These are phyloP conservation scores for Pyrenophora graminea DNA, from an alignment of 2,329 filamentous ascomycete species.

Conservation along the genomic window DNA sequence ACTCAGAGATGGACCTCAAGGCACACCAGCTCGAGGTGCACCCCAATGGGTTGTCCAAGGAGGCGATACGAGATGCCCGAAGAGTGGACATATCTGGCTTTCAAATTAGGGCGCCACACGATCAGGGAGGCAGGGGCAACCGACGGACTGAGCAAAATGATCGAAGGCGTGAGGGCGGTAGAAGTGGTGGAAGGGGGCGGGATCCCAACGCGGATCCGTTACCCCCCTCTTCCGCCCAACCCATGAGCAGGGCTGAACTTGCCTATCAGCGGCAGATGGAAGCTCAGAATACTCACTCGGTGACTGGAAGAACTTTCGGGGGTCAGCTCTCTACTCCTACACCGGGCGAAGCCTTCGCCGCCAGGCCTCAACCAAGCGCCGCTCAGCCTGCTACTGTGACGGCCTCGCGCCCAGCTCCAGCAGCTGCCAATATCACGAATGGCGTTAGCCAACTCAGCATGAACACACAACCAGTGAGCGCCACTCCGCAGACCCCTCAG, in stretches of 20 bases:
- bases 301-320: constrained; percentile 79
- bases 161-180: constrained; percentile 50
- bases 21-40: constrained; percentile 88
- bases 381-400: constrained; percentile 47
- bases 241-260: constrained; percentile 81
- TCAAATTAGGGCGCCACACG: constrained; percentile 74
- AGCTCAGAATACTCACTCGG: constrained; percentile 83
- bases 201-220: constrained; percentile 85
- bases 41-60: constrained; percentile 77
- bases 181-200: constrained; percentile 68
- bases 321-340: constrained; percentile 70
- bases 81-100: constrained; percentile 87
- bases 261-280: constrained; percentile 92
- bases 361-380: constrained; percentile 51
- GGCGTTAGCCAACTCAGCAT: constrained; percentile 26
- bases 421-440: constrained; percentile 23
- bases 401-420: constrained; percentile 39
- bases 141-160: constrained; percentile 43
- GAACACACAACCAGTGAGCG: constrained; percentile 38
- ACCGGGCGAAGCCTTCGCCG: constrained; percentile 50
- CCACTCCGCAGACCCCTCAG: constrained; percentile 61
- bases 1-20: constrained; percentile 91
- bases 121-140: constrained; percentile 52
- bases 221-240: constrained; percentile 76
- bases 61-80: constrained; percentile 79